Evolutionary conservation across 129 eudicot genomes (phyloP).

Genomic region (Tagetes patula): DNA sequence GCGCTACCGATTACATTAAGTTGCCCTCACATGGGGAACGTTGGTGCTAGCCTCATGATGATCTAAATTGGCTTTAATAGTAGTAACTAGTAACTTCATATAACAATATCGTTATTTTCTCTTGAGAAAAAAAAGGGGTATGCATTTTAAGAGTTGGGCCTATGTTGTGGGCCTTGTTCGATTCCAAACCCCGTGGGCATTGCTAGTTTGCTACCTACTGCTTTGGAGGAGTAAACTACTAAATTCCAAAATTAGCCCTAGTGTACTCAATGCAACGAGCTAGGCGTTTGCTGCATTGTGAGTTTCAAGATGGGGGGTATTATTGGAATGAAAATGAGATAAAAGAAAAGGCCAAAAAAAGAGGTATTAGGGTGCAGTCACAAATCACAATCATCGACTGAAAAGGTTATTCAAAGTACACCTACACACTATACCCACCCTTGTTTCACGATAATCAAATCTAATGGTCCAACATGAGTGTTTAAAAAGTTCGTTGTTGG

Average conservation of each 20-base stretch:
- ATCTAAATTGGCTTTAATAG: too few relatives aligned
- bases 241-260: slow-evolving; percentile 17
- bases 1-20: too few relatives aligned
- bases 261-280: not conserved
- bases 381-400: slow-evolving; percentile 7
- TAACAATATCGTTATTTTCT: too few relatives aligned
- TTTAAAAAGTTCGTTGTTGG: too few relatives aligned
- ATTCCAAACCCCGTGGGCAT: not conserved
- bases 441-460: not conserved
- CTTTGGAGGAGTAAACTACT: not conserved
- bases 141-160: not conserved
- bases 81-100: too few relatives aligned
- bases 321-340: not conserved
- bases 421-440: not conserved
- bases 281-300: slow-evolving; percentile 4
- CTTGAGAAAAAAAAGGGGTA: not conserved
- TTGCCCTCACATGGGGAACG: too few relatives aligned
- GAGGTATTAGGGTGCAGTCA: not conserved
- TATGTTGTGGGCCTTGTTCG: not conserved
- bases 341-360: slow-evolving; percentile 2
- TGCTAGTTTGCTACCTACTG: not conserved
- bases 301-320: slow-evolving; percentile 11
- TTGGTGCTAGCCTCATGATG: too few relatives aligned
- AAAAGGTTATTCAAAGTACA: not conserved
- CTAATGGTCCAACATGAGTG: not conserved